A percentile compares a stretch with the other conserved stretches of the same genome.
Evolutionary conservation across 352 stramenopile genomes (phyloP).

Genomic region (Thalassiosira delicatula): DNA sequence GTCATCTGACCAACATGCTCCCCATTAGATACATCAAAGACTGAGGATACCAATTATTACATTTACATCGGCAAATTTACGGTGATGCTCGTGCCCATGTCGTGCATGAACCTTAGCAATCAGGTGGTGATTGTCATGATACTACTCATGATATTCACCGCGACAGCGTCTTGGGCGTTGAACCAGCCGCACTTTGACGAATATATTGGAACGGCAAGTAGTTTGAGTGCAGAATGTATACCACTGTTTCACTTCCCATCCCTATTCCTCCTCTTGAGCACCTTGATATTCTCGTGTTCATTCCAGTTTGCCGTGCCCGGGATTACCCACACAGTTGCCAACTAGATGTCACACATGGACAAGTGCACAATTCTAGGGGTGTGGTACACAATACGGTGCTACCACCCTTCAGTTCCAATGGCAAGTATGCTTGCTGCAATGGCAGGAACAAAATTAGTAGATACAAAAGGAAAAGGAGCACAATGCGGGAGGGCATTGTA

Average conservation of each 20-base stretch:
- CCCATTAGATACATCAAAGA: slow-evolving; percentile 28
- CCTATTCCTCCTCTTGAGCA: not conserved
- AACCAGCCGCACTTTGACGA: not conserved
- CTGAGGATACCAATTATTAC: slow-evolving; percentile 21
- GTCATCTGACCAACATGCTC: slow-evolving; percentile 20
- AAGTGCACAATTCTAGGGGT: slow-evolving; percentile 2
- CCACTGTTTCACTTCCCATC: not conserved
- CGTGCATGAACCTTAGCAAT: slow-evolving; percentile 36
- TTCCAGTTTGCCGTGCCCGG: not conserved
- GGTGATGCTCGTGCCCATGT: slow-evolving; percentile 36
- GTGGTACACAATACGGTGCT: too few species aligned
- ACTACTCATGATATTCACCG: slow-evolving; percentile 42
- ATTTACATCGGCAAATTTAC: slow-evolving; percentile 41
- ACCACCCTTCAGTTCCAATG: too few species aligned
- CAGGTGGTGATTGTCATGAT: slow-evolving; percentile 49
- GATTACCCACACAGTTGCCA: not conserved
- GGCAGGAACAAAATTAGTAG: too few species aligned
- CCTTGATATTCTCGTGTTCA: not conserved
- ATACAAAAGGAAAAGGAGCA: too few species aligned
- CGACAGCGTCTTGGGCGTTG: slow-evolving; percentile 21
- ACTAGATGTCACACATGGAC: slow-evolving; percentile 1
- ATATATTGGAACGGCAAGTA: slow-evolving; percentile 16
- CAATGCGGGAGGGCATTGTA: too few species aligned
- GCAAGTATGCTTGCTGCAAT: too few species aligned
- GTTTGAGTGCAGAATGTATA: not conserved